Evolutionary conservation across 257 asterid genomes (phyloP).

Genomic region (Penstemon newberryi): DNA sequence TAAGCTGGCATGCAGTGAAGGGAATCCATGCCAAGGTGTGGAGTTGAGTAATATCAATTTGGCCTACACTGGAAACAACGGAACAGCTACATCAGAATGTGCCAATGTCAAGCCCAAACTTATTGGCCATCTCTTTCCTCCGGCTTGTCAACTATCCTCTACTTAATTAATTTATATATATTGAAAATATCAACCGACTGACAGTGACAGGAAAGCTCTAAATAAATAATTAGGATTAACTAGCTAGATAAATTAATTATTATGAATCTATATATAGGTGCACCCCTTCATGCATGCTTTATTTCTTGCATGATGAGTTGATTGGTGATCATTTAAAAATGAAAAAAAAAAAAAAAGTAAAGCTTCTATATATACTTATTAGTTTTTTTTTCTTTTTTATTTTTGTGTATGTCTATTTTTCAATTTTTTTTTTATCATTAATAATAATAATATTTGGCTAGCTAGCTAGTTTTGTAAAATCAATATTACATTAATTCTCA

Average conservation of each 20-base stretch:
- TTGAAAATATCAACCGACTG: not conserved
- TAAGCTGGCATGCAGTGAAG: constrained; percentile 34
- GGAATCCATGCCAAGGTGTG: constrained; percentile 39
- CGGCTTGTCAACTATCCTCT: constrained; percentile 25
- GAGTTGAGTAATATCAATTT: constrained; percentile 36
- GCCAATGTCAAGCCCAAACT: constrained; percentile 38
- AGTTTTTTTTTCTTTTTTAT: no score
- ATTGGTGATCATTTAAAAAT: constrained; percentile 9
- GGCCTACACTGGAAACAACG: constrained; percentile 31
- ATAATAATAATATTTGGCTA: no score
- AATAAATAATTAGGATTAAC: not conserved
- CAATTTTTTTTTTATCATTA: no score
- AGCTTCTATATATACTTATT: no score
- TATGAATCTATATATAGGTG: not conserved
- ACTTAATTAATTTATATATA: not conserved
- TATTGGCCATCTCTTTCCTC: constrained; percentile 32
- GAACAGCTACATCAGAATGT: constrained; percentile 36
- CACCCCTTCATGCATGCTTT: constrained; percentile 19
- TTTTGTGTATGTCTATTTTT: no score
- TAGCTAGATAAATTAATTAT: not conserved
- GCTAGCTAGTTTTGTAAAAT: no score
- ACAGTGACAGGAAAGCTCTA: not conserved
- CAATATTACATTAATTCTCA: no score
- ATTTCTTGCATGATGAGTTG: constrained; percentile 20
- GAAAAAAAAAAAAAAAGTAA: no score